These are phyloP conservation scores for Priceomyces haplophilus DNA, from an alignment of 805 yeast genomes.

Conservation along the genomic window DNA sequence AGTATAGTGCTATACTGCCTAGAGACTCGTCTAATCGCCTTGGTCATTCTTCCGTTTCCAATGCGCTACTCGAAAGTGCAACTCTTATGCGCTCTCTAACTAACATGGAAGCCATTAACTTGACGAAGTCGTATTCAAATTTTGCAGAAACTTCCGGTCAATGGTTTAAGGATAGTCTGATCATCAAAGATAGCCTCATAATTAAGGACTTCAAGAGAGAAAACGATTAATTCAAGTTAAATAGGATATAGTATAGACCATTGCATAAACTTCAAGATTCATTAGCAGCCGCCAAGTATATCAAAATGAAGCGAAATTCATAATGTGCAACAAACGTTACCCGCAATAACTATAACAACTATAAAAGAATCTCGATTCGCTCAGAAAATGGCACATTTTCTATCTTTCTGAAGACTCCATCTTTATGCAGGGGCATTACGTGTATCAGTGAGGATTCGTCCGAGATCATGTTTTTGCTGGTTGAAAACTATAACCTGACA, in stretches of 20 bases:
- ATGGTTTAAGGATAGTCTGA: too few species aligned
- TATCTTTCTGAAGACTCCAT: conserved; percentile 39
- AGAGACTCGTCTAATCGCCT: conserved; percentile 5
- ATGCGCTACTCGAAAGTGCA: background rate
- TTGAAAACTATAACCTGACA: conserved; percentile 99
- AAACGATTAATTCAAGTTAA: too few species aligned
- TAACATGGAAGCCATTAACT: background rate
- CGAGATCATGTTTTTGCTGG: conserved; percentile 99
- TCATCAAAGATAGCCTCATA: too few species aligned
- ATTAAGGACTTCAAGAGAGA: too few species aligned
- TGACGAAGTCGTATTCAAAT: background rate
- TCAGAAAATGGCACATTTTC: conserved; percentile 3
- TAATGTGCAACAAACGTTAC: conserved; percentile 1
- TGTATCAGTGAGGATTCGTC: conserved; percentile 99
- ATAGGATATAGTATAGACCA: too few species aligned
- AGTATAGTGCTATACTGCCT: conserved; percentile 6
- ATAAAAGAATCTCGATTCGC: background rate
- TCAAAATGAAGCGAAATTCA: too few species aligned
- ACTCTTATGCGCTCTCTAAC: background rate
- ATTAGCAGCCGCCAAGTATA: too few species aligned
- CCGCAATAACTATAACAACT: background rate
- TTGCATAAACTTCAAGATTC: too few species aligned
- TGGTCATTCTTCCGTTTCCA: background rate
- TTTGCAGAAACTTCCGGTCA: background rate
- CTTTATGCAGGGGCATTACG: conserved; percentile 99